Base-by-base conservation (phyloP, 2,329 filamentous ascomycete species). In the Phyllosticta paracitricarpa region DNA sequence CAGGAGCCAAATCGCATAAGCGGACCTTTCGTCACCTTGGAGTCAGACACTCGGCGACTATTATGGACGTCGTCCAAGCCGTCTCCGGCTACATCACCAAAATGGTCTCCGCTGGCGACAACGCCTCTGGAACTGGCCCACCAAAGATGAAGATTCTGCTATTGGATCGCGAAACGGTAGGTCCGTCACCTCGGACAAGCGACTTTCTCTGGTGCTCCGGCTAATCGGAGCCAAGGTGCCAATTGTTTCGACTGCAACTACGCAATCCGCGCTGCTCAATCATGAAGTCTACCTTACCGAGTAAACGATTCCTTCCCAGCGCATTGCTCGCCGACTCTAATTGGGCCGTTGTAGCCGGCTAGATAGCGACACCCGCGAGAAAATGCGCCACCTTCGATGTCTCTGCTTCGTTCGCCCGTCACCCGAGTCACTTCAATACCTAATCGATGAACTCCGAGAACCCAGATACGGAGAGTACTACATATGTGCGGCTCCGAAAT, bases 231-330 rank as follows among this genome's bases (percentile, higher is more conserved):
- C 10, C 22, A 66, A 85, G 84, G 88, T 97, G 24, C 85, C 90
- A 17, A 96, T 97, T 67, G 86, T 97, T 22, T 99, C 95, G 9
- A 95, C 92, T 4, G 92, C 94, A 60, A 93, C 93, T 64, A 97
- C 94, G 1, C 95, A 99, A 74, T 99, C 94, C 28, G 86, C 91
- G 51, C 84, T 99, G 22, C 85, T 99, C 65, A 96, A 90, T 71
- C 91, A 99, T 78, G 93, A 97, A 77, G 89, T 99, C 67, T 99
- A 97, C 76, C 89, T 99, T 64, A 97, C 95, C 70, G 94, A 99
- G 78, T 80, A 75, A 62, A 67, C 62, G 9, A 30, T 40, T 19
- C 57, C 64, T 61, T 54, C 63, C 63, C 7, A 51, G 53, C 53
- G 51, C 57, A 56, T 14, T 12, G 57, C 48, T 62, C 62, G 28